Percentiles rank a stretch among this genome's conserved stretches.
Conservation (phyloP, 2,329 filamentous ascomycete genomes). For the Plectosphaerella plurivora region DNA sequence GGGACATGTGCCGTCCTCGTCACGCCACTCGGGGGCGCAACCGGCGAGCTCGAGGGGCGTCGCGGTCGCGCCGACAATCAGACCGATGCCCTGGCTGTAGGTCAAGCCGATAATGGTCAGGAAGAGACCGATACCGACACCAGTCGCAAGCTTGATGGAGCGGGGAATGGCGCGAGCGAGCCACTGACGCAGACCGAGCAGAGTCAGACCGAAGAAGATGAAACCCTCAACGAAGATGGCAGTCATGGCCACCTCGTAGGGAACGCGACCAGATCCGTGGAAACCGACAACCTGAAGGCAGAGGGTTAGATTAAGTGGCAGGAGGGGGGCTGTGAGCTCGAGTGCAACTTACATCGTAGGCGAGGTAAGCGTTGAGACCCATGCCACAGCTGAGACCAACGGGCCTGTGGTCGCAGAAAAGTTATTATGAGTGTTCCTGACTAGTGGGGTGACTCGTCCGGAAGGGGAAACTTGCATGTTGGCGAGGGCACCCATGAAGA, state of each 20-base stretch:
- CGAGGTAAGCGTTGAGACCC: conserved; percentile 81
- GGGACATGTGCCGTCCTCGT: conserved; percentile 53
- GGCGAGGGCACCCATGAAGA: conserved; percentile 78
- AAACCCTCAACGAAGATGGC: conserved; percentile 87
- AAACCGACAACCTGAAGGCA: conserved; percentile 52
- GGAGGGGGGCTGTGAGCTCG: conserved; percentile 11
- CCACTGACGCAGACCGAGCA: conserved; percentile 83
- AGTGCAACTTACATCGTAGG: conserved; percentile 52
- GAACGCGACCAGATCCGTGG: conserved; percentile 68
- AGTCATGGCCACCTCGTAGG: conserved; percentile 72
- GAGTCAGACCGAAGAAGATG: conserved; percentile 74
- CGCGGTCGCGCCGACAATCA: conserved; percentile 62
- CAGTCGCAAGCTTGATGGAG: conserved; percentile 82
- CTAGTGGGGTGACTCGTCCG: neutral
- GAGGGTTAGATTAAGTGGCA: neutral
- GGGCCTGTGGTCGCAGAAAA: conserved; percentile 17
- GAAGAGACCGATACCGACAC: conserved; percentile 82
- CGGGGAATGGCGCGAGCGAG: conserved; percentile 77
- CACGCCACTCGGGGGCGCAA: conserved; percentile 45
- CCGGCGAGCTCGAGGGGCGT: conserved; percentile 75
- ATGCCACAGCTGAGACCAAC: conserved; percentile 37
- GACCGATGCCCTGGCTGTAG: conserved; percentile 77
- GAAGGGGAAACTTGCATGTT: conserved; percentile 52
- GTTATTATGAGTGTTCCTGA: neutral
- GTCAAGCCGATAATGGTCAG: conserved; percentile 72